A percentile compares a stretch with the other conserved stretches of the same genome.
Conservation (phyloP, 768 basidiomycete genomes). For the Dentipellis sp. region DNA sequence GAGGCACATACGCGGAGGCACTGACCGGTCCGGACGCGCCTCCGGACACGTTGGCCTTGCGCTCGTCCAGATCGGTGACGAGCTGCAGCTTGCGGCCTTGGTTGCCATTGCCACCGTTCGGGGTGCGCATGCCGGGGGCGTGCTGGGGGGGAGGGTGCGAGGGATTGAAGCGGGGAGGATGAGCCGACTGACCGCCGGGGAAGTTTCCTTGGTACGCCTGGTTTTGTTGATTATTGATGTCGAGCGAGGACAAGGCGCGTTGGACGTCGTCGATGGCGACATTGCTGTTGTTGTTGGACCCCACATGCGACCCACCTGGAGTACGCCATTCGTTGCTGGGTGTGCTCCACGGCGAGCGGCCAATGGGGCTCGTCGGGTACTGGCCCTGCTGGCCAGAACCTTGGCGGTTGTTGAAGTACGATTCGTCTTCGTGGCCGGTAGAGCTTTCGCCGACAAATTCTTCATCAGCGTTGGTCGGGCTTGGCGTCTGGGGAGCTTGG, state of each 20-base stretch:
- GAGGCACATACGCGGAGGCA: constrained; percentile 35
- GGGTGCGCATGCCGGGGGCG: constrained; percentile 31
- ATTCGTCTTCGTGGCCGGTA: constrained; percentile 46
- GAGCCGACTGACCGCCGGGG: constrained; percentile 40
- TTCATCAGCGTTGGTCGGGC: constrained; percentile 46
- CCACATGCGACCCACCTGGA: constrained; percentile 23
- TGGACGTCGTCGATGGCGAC: constrained; percentile 65
- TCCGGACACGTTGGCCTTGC: constrained; percentile 42
- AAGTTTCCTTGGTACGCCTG: constrained; percentile 20
- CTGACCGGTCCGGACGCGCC: constrained; percentile 39
- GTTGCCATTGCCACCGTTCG: constrained; percentile 27
- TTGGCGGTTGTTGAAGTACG: constrained; percentile 37
- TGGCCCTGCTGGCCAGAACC: constrained; percentile 15
- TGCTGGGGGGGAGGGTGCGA: constrained; percentile 36
- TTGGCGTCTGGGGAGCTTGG: constrained; percentile 27
- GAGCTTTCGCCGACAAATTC: constrained; percentile 44
- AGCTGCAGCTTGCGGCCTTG: constrained; percentile 42
- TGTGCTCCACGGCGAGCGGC: constrained; percentile 56
- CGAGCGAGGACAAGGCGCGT: constrained; percentile 61
- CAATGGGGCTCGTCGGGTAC: constrained; percentile 47
- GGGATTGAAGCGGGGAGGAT: constrained; percentile 66
- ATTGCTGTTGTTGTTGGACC: constrained; percentile 19
- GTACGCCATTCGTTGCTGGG: constrained; percentile 54
- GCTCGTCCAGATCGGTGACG: constrained; percentile 55
- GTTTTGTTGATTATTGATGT: constrained; percentile 34